These are phyloP conservation scores for Neurospora sp. DNA, from an alignment of 495 filamentous ascomycete species.

Conservation along the genomic window DNA sequence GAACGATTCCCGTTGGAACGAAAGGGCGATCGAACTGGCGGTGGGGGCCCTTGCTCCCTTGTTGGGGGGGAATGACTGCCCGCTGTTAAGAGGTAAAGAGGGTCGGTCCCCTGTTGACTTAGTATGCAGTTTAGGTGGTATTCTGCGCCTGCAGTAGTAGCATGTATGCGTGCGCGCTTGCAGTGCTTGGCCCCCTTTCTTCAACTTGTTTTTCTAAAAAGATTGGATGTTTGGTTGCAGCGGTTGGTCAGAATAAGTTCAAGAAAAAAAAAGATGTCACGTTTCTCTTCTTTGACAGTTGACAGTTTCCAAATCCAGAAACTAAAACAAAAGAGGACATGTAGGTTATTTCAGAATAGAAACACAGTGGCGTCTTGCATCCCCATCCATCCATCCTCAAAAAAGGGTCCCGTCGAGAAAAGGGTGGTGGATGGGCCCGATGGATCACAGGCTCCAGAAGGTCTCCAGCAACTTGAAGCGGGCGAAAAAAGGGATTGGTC, in stretches of 20 bases:
- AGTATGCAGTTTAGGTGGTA: neutral
- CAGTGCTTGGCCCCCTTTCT: neutral
- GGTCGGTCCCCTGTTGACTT: neutral
- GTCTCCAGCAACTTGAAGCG: neutral
- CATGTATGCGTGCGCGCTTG: neutral
- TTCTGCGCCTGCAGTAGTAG: neutral
- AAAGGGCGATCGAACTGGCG: neutral
- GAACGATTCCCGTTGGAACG: neutral
- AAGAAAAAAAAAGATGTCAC: no score
- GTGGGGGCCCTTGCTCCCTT: neutral
- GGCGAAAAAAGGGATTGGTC: neutral
- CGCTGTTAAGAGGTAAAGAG: neutral
- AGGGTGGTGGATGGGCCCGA: neutral
- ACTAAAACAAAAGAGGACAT: neutral
- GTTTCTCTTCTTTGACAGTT: neutral
- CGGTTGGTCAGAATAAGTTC: neutral
- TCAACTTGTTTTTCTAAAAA: neutral
- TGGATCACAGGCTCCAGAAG: neutral
- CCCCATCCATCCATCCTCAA: neutral
- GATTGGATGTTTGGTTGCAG: neutral
- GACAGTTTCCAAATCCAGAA: neutral
- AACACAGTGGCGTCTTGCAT: neutral
- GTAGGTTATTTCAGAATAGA: neutral
- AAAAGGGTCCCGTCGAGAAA: neutral
- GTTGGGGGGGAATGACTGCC: neutral